Conservation (phyloP, 441 rosid species). For the Macaranga tanarius region DNA sequence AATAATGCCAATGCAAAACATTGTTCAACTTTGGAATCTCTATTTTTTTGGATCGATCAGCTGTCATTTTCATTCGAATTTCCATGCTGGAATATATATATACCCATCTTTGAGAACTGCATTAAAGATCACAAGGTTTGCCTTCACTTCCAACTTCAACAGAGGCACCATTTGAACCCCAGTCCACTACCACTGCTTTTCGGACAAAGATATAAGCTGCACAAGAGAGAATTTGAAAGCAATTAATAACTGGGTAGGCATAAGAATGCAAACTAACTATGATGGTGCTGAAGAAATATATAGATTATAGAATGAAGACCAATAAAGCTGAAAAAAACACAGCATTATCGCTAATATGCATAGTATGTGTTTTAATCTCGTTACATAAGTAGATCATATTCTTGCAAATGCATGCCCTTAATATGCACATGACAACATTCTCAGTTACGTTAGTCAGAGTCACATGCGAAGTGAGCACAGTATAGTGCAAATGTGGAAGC, state of each 20-base stretch:
- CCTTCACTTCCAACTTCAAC: not conserved
- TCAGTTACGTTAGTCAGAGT: too few species aligned
- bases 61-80: constrained; percentile 4
- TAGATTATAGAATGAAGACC: not conserved
- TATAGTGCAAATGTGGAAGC: too few species aligned
- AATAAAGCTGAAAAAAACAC: not conserved
- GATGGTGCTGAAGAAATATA: not conserved
- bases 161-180: constrained; percentile 7
- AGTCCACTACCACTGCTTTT: constrained; percentile 37
- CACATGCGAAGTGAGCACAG: too few species aligned
- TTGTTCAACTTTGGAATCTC: not conserved
- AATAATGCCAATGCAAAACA: constrained; percentile 14
- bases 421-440: too few species aligned
- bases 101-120: not conserved
- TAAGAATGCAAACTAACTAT: not conserved
- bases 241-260: not conserved
- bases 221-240: constrained; percentile 10
- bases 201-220: constrained; percentile 65
- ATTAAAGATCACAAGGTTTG: not conserved
- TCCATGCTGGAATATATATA: not conserved
- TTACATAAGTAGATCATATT: not conserved
- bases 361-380: not conserved
- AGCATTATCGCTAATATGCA: not conserved
- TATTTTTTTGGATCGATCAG: not conserved
- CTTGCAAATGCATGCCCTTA: not conserved